Conservation (phyloP, 345 rosid genomes). For the Angophora floribunda region DNA sequence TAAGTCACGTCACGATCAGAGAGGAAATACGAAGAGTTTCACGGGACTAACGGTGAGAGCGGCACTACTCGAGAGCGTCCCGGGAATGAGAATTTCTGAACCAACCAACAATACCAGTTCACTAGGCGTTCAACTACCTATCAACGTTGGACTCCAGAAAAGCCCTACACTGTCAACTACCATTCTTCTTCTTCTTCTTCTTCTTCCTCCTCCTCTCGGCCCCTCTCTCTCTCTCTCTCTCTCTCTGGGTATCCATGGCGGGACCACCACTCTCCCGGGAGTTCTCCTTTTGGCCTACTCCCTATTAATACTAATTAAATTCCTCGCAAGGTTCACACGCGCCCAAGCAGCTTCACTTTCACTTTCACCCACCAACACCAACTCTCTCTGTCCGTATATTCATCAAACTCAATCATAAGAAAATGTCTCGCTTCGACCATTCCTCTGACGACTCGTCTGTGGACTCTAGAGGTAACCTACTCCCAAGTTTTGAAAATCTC, state of each 20-base stretch:
- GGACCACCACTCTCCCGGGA: background rate
- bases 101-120: background rate
- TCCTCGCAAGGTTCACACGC: background rate
- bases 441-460: conserved; percentile 1
- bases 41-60: background rate
- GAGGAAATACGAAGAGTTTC: background rate
- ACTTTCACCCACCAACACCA: background rate
- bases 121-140: conserved; percentile 1
- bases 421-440: conserved; percentile 12
- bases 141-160: conserved; percentile 1
- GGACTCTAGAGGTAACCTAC: conserved; percentile 1
- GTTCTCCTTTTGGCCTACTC: background rate
- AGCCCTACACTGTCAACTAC: background rate
- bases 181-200: background rate
- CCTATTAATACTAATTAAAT: background rate
- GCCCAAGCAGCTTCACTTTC: background rate
- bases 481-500: background rate
- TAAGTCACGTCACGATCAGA: background rate
- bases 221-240: background rate
- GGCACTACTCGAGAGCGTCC: background rate
- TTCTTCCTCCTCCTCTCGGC: background rate
- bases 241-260: background rate
- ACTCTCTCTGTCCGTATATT: background rate
- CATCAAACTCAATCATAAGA: background rate
- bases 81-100: background rate